phyloP scores from a whole-genome alignment of 2,329 filamentous ascomycete genomes.

The Penicillium concentricum region DNA sequence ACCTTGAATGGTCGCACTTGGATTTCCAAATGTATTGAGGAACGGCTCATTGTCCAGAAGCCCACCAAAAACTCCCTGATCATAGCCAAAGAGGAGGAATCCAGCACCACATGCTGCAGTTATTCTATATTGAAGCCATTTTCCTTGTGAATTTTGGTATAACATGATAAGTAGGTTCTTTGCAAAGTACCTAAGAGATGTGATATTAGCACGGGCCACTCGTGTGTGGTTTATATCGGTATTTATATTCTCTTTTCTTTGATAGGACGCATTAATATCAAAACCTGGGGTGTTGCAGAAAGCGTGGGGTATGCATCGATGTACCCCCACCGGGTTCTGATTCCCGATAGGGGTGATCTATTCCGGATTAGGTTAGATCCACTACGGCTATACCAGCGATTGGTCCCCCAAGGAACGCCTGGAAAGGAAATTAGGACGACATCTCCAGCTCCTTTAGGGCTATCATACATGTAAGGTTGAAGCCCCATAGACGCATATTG shows the following conservation, averaged over 20 bases:
- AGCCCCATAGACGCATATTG: neutral
- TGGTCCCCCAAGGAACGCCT: neutral
- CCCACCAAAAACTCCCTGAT: conserved; percentile 28
- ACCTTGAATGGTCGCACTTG: conserved; percentile 19
- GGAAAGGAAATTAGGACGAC: neutral
- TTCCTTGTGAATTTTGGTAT: neutral
- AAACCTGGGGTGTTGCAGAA: neutral
- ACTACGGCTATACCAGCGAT: neutral
- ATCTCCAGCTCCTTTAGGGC: neutral
- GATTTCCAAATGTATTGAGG: conserved; percentile 19
- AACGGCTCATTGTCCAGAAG: conserved; percentile 19
- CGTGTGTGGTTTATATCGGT: neutral
- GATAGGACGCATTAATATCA: neutral
- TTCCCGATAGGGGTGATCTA: neutral
- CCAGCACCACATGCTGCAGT: conserved; percentile 19
- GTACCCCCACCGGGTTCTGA: neutral
- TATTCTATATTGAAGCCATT: conserved; percentile 10
- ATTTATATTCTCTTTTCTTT: neutral
- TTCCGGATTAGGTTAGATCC: neutral
- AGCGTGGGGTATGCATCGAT: neutral
- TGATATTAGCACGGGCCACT: neutral
- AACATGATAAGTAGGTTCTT: neutral
- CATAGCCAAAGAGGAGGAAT: conserved; percentile 29
- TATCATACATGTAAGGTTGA: neutral
- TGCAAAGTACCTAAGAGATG: neutral